Conservation (phyloP, 306 rosid species). For the Acacia crassicarpa region DNA sequence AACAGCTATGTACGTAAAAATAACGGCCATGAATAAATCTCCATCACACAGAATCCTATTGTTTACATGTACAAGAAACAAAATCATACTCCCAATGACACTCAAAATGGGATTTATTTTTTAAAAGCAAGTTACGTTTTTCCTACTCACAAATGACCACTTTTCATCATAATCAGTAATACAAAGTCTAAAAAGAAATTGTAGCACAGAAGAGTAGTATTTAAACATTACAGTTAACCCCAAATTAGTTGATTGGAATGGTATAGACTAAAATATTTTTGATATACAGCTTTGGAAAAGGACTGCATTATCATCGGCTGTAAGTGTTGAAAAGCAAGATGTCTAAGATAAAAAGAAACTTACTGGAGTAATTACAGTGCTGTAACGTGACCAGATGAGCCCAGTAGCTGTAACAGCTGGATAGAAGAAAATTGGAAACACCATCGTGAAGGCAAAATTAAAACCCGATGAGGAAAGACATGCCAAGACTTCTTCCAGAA, state of each 20-base stretch:
- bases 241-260: neutral
- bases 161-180: neutral
- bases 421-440: slow-evolving; percentile 28
- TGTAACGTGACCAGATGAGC: slow-evolving; percentile 93
- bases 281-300: neutral
- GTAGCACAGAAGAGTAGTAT: neutral
- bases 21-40: neutral
- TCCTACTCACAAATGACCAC: neutral
- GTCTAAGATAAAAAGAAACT: slow-evolving; percentile 34
- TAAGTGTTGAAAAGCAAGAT: slow-evolving; percentile 4
- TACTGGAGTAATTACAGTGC: slow-evolving; percentile 91
- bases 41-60: slow-evolving; percentile 7
- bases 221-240: neutral
- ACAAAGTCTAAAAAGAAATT: neutral
- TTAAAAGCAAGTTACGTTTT: neutral
- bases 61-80: neutral
- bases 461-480: neutral
- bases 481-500: slow-evolving; percentile 19
- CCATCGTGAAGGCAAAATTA: slow-evolving; percentile 14
- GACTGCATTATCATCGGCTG: neutral
- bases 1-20: too few relatives aligned
- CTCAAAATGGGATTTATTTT: neutral
- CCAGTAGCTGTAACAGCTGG: slow-evolving; percentile 88
- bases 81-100: neutral
- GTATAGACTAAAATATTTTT: neutral